Evolutionary conservation across 805 yeast species (phyloP).

Genomic region (Yarrowia keelungensis): DNA sequence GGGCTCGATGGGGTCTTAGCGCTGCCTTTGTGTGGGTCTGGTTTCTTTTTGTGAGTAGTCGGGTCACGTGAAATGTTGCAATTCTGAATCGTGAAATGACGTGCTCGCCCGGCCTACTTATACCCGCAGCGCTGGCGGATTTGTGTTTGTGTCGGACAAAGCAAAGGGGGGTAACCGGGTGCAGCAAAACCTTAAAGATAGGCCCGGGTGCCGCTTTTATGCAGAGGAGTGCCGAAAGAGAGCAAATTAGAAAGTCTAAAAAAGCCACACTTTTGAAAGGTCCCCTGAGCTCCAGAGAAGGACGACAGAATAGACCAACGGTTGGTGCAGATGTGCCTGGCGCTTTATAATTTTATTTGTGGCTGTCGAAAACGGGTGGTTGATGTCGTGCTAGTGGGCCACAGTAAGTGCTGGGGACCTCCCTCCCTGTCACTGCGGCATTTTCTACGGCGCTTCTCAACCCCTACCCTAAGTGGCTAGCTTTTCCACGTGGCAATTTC

Average conservation of each 20-base stretch:
- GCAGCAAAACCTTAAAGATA: conserved; percentile 13
- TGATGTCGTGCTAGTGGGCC: conserved; percentile 1
- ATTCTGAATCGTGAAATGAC: conserved; percentile 35
- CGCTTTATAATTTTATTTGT: conserved; percentile 22
- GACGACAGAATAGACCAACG: neutral
- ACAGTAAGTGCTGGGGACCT: neutral
- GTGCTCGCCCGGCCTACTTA: conserved; percentile 36
- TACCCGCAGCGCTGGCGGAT: conserved; percentile 6
- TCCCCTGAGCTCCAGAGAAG: neutral
- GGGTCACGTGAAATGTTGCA: conserved; percentile 42
- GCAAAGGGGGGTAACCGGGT: conserved; percentile 6
- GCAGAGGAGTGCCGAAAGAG: conserved; percentile 1
- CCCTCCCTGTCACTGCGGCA: conserved; percentile 16
- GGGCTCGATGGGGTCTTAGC: conserved; percentile 33
- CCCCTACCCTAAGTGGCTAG: conserved; percentile 30
- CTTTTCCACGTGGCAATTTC: conserved; percentile 3
- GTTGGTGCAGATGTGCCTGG: conserved; percentile 20
- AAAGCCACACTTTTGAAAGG: conserved; percentile 27
- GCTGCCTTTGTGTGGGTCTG: conserved; percentile 15
- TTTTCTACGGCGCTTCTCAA: neutral
- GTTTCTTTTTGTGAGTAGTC: neutral
- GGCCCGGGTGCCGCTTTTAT: neutral
- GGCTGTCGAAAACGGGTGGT: conserved; percentile 1
- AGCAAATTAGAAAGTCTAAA: conserved; percentile 13
- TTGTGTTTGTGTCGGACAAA: conserved; percentile 5